Evolutionary conservation across 257 asterid species (phyloP), one percentile per base, ranked within the genome.

Genomic region (Solanum paucissectum): DNA sequence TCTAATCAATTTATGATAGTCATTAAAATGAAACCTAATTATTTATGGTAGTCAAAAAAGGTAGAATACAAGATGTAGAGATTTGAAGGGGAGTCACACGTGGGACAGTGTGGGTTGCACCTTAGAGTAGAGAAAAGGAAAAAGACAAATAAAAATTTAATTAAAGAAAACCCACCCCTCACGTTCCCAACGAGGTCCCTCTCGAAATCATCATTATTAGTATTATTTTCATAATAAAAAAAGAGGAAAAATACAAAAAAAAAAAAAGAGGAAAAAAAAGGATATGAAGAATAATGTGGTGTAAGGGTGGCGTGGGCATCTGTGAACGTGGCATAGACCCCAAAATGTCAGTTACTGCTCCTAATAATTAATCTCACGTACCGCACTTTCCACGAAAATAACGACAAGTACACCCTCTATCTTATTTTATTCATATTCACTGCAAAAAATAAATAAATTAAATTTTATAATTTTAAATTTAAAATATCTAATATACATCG

Each of bases 61-160:
- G 60, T 44, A 25, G 8, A 49, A 88, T 74, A 18, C 42, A 33
- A 83, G 42, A 68, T 86, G 86, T 69, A 40, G 88, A 42, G 89
- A 55, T 73, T 84, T 40, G 86, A 88, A 83, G 88, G 88, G 25
- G 49, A 88, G 87, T 85, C 89, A 83, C 97, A 93, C 94, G 94
- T 93, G 97, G 91, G 90, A 52, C 83, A 62, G 66, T 8, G 34
- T 21, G 92, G 93, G 87, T 27, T 93, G 93, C 88, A 14, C 85
- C 79, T 69, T 2, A 4, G 13, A 3, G 13, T 21, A 16, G 42
- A 81, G 68, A 29, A 46, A 46, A 29, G 85, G 85, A 16, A 29
- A 46, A 46, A 0, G 36, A 29, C 27, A 81, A 29, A 49, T 18
- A 46, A 46, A 81, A 71, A 4, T 4, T 29, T 4, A 44, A 81